A percentile compares a stretch with the other conserved stretches of the same genome.
phyloP scores from a whole-genome alignment of 805 yeast species.

The Gaillardinia entomophila region DNA sequence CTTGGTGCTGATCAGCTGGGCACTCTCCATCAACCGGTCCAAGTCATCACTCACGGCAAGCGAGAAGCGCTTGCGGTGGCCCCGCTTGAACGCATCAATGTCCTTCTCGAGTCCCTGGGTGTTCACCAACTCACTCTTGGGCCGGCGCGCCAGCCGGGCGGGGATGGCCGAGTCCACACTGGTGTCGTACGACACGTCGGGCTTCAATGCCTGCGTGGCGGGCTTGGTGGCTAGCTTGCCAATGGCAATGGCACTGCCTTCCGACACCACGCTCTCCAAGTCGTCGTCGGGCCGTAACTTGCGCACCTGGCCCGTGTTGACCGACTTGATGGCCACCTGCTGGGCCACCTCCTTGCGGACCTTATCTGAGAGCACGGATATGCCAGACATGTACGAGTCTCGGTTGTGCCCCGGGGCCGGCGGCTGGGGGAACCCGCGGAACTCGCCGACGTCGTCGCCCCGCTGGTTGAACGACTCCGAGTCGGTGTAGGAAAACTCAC shows the following conservation, averaged over 20 bases:
- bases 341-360: slow-evolving; percentile 11
- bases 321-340: slow-evolving; percentile 16
- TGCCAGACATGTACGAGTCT: slow-evolving; percentile 13
- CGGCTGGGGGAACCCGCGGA: not conserved
- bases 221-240: not conserved
- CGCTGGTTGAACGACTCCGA: not conserved
- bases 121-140: slow-evolving; percentile 18
- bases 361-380: slow-evolving; percentile 17
- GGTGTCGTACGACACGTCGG: slow-evolving; percentile 28
- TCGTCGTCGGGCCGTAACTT: not conserved
- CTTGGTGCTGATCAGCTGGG: slow-evolving; percentile 11
- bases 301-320: slow-evolving; percentile 3
- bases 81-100: slow-evolving; percentile 2
- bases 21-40: slow-evolving; percentile 33
- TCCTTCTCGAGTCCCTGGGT: slow-evolving; percentile 1
- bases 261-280: not conserved
- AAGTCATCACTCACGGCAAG: slow-evolving; percentile 30
- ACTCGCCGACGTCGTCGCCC: not conserved
- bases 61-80: slow-evolving; percentile 15
- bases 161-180: slow-evolving; percentile 32
- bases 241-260: not conserved
- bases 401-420: slow-evolving; percentile 3
- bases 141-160: slow-evolving; percentile 33
- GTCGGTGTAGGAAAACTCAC: not conserved
- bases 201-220: slow-evolving; percentile 6